Evolutionary conservation across 768 basidiomycete genomes (phyloP).

Genomic region (Pulveroboletus ravenelii): DNA sequence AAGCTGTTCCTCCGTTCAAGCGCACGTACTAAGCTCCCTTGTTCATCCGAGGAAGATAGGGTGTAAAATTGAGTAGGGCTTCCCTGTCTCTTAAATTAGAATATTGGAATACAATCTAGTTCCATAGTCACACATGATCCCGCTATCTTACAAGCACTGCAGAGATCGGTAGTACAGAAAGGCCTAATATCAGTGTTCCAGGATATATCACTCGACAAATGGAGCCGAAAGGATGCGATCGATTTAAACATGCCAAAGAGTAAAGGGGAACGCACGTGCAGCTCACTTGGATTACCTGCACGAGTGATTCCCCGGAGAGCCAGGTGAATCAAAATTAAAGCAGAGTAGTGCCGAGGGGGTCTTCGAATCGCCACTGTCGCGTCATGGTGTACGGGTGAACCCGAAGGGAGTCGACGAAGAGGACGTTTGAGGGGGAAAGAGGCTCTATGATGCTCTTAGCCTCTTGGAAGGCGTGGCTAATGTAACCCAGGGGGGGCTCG

Average conservation of each 20-base stretch:
- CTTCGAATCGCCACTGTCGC: background rate
- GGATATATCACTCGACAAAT: too few species aligned
- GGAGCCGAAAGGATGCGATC: background rate
- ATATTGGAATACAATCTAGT: constrained; percentile 11
- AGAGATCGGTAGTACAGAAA: background rate
- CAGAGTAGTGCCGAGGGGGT: background rate
- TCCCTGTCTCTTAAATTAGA: background rate
- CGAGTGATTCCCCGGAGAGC: background rate
- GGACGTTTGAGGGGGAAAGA: too few species aligned
- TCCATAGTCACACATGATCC: background rate
- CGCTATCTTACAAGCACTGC: background rate
- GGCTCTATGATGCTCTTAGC: constrained; percentile 8
- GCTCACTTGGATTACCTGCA: background rate
- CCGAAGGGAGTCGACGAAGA: background rate
- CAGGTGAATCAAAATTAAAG: background rate
- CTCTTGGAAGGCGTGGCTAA: constrained; percentile 21
- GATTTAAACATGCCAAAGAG: background rate
- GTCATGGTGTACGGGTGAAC: background rate
- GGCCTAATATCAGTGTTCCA: background rate
- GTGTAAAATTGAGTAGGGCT: constrained; percentile 6
- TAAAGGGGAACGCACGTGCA: background rate
- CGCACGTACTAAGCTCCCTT: constrained; percentile 65
- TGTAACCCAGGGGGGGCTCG: background rate
- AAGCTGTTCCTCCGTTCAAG: constrained; percentile 95
- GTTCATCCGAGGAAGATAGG: background rate